A percentile compares a stretch with the other conserved stretches of the same genome.
These are phyloP conservation scores for Xanthoceras sorbifolium DNA, from an alignment of 345 rosid species.

Conservation along the genomic window DNA sequence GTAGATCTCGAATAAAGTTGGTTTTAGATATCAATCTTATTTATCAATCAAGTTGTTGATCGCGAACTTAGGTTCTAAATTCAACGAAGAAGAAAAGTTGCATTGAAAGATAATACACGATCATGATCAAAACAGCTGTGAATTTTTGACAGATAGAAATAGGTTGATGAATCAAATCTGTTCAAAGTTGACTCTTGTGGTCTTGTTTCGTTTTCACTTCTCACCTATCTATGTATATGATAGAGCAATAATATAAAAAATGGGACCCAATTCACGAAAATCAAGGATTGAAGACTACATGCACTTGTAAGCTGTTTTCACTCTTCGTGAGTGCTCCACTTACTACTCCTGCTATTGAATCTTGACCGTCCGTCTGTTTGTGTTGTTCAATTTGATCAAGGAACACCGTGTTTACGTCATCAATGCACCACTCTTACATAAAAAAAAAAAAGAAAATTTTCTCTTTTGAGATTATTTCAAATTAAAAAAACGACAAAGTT, in stretches of 20 bases:
- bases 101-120: neutral
- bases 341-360: neutral
- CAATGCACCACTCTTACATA: slow-evolving; percentile 22
- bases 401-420: slow-evolving; percentile 1
- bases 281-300: neutral
- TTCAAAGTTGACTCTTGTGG: slow-evolving; percentile 31
- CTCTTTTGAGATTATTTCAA: too few relatives aligned
- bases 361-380: slow-evolving; percentile 14
- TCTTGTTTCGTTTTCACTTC: too few relatives aligned
- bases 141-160: neutral
- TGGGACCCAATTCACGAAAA: slow-evolving; percentile 13
- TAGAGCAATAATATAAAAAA: slow-evolving; percentile 14
- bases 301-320: neutral
- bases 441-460: too few relatives aligned
- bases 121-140: neutral
- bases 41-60: neutral
- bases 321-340: slow-evolving; percentile 16
- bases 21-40: neutral
- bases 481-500: too few relatives aligned
- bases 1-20: too few relatives aligned
- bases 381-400: neutral
- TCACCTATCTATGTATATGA: neutral
- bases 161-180: neutral
- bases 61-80: neutral
- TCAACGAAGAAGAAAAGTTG: too few relatives aligned